Evolutionary conservation across 1,139 yeast genomes (phyloP).

Genomic region (Geotrichum armillariae): DNA sequence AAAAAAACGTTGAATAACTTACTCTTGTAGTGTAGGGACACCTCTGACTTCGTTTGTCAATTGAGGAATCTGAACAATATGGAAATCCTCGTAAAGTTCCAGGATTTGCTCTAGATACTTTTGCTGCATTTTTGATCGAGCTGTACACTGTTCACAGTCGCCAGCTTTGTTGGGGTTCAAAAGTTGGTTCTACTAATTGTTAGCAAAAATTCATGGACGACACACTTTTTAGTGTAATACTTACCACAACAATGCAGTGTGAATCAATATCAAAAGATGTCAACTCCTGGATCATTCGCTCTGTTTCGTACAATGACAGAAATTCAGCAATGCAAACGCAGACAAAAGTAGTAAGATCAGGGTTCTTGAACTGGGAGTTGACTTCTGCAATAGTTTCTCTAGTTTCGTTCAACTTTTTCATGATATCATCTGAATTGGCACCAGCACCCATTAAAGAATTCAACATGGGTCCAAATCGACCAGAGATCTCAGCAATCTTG

Average conservation of each 20-base stretch:
- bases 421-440: conserved; percentile 69
- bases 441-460: conserved; percentile 66
- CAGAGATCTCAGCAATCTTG: conserved; percentile 82
- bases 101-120: conserved; percentile 93
- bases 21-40: conserved; percentile 73
- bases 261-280: conserved; percentile 95
- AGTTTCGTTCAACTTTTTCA: conserved; percentile 77
- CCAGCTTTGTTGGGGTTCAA: conserved; percentile 67
- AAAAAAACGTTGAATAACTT: conserved; percentile 43
- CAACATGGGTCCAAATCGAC: conserved; percentile 89
- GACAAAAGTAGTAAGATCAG: conserved; percentile 92
- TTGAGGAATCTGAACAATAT: conserved; percentile 90
- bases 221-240: background rate
- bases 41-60: conserved; percentile 95
- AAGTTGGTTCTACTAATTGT: conserved; percentile 60
- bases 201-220: background rate
- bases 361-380: conserved; percentile 91
- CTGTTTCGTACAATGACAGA: conserved; percentile 92
- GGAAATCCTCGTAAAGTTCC: conserved; percentile 93
- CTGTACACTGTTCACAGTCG: conserved; percentile 83
- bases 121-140: conserved; percentile 95
- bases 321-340: conserved; percentile 98
- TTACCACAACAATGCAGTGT: conserved; percentile 78
- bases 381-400: conserved; percentile 84
- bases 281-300: conserved; percentile 94